These are phyloP conservation scores for Cyberlindnera mrakii DNA, from an alignment of 805 yeast species.

Conservation along the genomic window DNA sequence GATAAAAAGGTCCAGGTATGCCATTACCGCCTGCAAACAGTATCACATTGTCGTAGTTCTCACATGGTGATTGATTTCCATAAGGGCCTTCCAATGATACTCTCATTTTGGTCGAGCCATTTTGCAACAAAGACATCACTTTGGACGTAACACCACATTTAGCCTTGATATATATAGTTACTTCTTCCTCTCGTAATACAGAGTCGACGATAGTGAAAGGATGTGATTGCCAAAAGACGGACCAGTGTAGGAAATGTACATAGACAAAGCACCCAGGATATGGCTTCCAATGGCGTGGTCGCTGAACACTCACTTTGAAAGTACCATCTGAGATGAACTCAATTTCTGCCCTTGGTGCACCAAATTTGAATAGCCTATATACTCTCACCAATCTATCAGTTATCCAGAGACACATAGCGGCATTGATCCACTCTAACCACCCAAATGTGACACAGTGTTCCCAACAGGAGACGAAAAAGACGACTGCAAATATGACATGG, in stretches of 20 bases:
- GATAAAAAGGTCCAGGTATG: constrained; percentile 42
- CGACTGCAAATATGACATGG: constrained; percentile 52
- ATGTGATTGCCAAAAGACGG: constrained; percentile 62
- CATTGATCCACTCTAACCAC: constrained; percentile 30
- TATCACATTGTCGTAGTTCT: constrained; percentile 31
- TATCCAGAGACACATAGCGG: constrained; percentile 34
- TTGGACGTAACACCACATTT: constrained; percentile 47
- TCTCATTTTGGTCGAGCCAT: constrained; percentile 18
- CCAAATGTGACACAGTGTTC: constrained; percentile 48
- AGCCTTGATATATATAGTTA: constrained; percentile 41
- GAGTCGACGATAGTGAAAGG: constrained; percentile 58
- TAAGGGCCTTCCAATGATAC: constrained; percentile 61
- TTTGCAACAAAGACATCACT: constrained; percentile 3
- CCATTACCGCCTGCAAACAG: constrained; percentile 49
- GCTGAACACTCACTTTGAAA: constrained; percentile 32
- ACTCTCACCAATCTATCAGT: constrained; percentile 44
- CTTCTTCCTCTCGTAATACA: constrained; percentile 29
- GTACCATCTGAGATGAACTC: constrained; percentile 34
- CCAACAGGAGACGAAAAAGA: constrained; percentile 51
- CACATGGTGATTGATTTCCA: constrained; percentile 38
- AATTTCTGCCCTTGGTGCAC: constrained; percentile 16
- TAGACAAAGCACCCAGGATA: constrained; percentile 52
- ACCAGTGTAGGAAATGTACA: constrained; percentile 47
- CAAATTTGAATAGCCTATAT: constrained; percentile 23
- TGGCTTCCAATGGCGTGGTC: constrained; percentile 43